Percentiles rank a stretch among this genome's conserved stretches.
These are phyloP conservation scores for Hyaloscypha variabilis DNA, from an alignment of 495 filamentous ascomycete genomes.

Conservation along the genomic window DNA sequence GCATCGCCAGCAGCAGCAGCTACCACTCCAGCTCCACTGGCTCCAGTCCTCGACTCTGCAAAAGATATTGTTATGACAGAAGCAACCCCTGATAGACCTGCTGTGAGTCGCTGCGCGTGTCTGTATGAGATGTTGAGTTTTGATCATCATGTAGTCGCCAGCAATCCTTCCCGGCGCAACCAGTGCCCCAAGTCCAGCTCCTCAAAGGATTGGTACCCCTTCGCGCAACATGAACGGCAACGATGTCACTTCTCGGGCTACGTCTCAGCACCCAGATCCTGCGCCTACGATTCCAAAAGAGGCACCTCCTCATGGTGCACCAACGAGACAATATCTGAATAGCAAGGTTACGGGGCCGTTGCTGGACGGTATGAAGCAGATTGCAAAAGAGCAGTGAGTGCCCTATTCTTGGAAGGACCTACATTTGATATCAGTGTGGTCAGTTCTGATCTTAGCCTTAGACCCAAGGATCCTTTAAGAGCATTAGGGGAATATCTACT, in stretches of 20 bases:
- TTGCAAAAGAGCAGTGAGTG: slow-evolving; percentile 82
- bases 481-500: slow-evolving; percentile 86
- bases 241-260: slow-evolving; percentile 37
- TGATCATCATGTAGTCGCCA: slow-evolving; percentile 26
- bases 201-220: slow-evolving; percentile 31
- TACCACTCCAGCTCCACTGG: slow-evolving; percentile 8
- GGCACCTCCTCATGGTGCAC: slow-evolving; percentile 73
- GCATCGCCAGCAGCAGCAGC: slow-evolving; percentile 11
- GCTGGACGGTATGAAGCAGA: slow-evolving; percentile 88
- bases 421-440: background rate
- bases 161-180: slow-evolving; percentile 16
- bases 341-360: slow-evolving; percentile 81
- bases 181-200: slow-evolving; percentile 31
- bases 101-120: slow-evolving; percentile 18
- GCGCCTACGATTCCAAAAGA: slow-evolving; percentile 50
- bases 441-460: slow-evolving; percentile 31
- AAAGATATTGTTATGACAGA: slow-evolving; percentile 38
- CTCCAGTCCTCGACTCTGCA: background rate
- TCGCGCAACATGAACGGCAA: slow-evolving; percentile 28
- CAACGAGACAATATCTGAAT: slow-evolving; percentile 88
- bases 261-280: slow-evolving; percentile 53
- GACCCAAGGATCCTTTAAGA: slow-evolving; percentile 82
- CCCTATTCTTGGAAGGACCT: background rate
- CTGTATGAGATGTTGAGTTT: background rate
- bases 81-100: slow-evolving; percentile 27